These are phyloP conservation scores for Gossypioides kirkii DNA, from an alignment of 345 rosid species.

Conservation along the genomic window DNA sequence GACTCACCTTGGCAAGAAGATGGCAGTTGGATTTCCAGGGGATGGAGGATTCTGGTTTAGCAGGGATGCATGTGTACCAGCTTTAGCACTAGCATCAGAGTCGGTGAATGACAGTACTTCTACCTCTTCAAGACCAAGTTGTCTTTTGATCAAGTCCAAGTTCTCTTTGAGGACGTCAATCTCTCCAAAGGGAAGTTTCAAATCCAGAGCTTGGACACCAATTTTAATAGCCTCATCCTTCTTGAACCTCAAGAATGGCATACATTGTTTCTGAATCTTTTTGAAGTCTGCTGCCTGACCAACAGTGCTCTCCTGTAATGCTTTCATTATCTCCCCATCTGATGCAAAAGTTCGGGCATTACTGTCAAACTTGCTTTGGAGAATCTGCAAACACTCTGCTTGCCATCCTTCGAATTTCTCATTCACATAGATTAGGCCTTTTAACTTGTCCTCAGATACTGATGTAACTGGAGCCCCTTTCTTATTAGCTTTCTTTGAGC, in stretches of 20 bases:
- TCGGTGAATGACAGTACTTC: slow-evolving; percentile 49
- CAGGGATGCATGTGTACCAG: slow-evolving; percentile 49
- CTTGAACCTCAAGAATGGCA: slow-evolving; percentile 92
- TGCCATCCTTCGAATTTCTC: slow-evolving; percentile 84
- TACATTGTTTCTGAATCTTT: slow-evolving; percentile 61
- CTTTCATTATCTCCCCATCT: slow-evolving; percentile 59
- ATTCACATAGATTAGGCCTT: slow-evolving; percentile 67
- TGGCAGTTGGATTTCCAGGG: slow-evolving; percentile 80
- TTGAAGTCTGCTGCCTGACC: slow-evolving; percentile 61
- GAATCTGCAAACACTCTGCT: slow-evolving; percentile 73
- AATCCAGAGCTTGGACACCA: slow-evolving; percentile 68
- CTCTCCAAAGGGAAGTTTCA: slow-evolving; percentile 85
- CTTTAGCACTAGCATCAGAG: slow-evolving; percentile 39
- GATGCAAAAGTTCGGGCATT: slow-evolving; percentile 46
- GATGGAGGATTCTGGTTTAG: slow-evolving; percentile 68
- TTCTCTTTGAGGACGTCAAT: slow-evolving; percentile 71
- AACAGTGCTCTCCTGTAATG: slow-evolving; percentile 42
- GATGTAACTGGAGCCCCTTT: slow-evolving; percentile 53
- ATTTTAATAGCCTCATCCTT: slow-evolving; percentile 65
- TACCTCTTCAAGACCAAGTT: slow-evolving; percentile 26
- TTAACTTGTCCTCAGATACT: slow-evolving; percentile 42
- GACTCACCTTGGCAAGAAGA: slow-evolving; percentile 50
- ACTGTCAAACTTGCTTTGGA: slow-evolving; percentile 52
- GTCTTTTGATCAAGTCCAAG: slow-evolving; percentile 72
- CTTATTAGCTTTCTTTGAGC: slow-evolving; percentile 68